These are phyloP conservation scores for Cryptosporidium felis DNA, from an alignment of 169 alveolate genomes.

Conservation along the genomic window DNA sequence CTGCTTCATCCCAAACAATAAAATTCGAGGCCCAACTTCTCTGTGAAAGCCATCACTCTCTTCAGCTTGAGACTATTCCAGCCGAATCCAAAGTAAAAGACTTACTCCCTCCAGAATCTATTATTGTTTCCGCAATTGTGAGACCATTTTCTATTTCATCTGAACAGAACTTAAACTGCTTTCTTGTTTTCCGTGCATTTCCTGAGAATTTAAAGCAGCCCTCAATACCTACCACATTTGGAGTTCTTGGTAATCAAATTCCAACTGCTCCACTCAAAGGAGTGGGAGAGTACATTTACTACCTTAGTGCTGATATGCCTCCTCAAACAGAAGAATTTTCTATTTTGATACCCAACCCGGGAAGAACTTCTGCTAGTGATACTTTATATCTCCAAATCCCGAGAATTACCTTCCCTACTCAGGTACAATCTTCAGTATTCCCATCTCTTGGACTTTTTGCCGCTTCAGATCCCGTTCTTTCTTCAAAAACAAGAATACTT, in stretches of 20 bases:
- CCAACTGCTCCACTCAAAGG: slow-evolving; percentile 37
- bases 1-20: not conserved
- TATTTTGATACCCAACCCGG: slow-evolving; percentile 34
- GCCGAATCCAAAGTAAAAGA: not conserved
- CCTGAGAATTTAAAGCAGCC: not conserved
- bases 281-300: slow-evolving; percentile 46
- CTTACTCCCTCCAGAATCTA: slow-evolving; percentile 32
- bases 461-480: slow-evolving; percentile 46
- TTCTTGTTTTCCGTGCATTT: slow-evolving; percentile 33
- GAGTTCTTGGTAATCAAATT: slow-evolving; percentile 57
- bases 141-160: slow-evolving; percentile 25
- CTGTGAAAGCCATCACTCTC: slow-evolving; percentile 30
- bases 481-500: slow-evolving; percentile 22
- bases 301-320: slow-evolving; percentile 57
- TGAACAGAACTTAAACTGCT: slow-evolving; percentile 43
- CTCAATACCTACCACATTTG: slow-evolving; percentile 3
- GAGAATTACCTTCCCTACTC: slow-evolving; percentile 44
- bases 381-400: slow-evolving; percentile 24
- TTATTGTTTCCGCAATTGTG: slow-evolving; percentile 47
- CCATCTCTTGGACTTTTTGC: slow-evolving; percentile 51
- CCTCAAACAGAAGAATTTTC: slow-evolving; percentile 35
- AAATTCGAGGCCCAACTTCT: slow-evolving; percentile 20
- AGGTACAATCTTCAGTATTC: slow-evolving; percentile 43
- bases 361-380: slow-evolving; percentile 42
- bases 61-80: slow-evolving; percentile 36